Percentiles rank a stretch among this genome's conserved stretches.
These are phyloP conservation scores for Kwoniella sp. DNA, from an alignment of 768 basidiomycete species.

Conservation along the genomic window DNA sequence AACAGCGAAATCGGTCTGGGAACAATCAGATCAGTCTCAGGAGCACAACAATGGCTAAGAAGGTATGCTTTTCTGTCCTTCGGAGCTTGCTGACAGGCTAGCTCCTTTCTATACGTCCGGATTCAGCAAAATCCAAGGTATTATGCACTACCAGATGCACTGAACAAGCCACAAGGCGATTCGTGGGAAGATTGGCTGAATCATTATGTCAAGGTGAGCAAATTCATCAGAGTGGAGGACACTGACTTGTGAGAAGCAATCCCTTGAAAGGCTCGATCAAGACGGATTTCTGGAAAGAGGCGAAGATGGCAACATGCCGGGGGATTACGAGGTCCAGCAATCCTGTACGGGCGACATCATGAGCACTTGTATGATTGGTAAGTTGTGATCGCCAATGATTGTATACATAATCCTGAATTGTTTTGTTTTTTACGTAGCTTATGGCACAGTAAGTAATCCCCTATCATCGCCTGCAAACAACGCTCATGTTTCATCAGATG, in stretches of 20 bases:
- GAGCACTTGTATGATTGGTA: slow-evolving; percentile 41
- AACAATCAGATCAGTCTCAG: slow-evolving; percentile 71
- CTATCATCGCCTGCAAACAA: neutral
- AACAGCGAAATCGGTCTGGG: slow-evolving; percentile 90
- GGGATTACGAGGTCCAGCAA: slow-evolving; percentile 60
- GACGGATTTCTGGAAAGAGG: slow-evolving; percentile 64
- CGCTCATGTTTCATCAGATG: neutral
- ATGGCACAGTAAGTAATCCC: neutral
- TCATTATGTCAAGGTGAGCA: slow-evolving; percentile 68
- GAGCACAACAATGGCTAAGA: slow-evolving; percentile 73
- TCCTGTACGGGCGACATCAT: slow-evolving; percentile 39
- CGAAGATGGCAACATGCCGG: slow-evolving; percentile 51
- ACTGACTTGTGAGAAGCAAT: slow-evolving; percentile 23
- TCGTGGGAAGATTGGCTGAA: slow-evolving; percentile 74
- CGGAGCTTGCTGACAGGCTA: slow-evolving; percentile 52
- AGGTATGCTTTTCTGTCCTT: slow-evolving; percentile 27
- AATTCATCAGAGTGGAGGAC: neutral
- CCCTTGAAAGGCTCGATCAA: slow-evolving; percentile 60
- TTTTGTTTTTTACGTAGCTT: neutral
- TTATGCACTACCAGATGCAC: slow-evolving; percentile 64
- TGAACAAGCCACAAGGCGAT: slow-evolving; percentile 61
- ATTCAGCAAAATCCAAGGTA: slow-evolving; percentile 79
- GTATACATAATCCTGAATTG: neutral
- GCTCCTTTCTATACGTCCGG: slow-evolving; percentile 83
- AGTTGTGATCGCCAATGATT: too few relatives aligned